A percentile compares a stretch with the other conserved stretches of the same genome.
Conservation (phyloP, 164 flowering plant genomes). For the Magnolia officinalis region DNA sequence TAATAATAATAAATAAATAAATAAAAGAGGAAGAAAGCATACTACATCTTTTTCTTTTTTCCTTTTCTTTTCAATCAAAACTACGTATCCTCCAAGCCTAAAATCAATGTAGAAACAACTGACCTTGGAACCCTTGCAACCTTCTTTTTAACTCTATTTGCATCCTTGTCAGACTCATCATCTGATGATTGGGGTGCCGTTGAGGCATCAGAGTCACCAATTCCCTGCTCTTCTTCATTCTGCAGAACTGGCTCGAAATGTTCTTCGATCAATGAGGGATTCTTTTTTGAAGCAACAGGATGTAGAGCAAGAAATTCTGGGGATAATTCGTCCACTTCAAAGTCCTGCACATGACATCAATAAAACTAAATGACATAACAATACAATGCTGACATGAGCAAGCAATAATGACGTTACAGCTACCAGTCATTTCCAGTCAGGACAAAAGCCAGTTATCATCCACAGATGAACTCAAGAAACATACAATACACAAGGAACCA, state of each 20-base stretch:
- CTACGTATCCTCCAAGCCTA: too few relatives aligned
- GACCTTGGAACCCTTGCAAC: slow-evolving; percentile 57
- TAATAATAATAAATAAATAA: too few relatives aligned
- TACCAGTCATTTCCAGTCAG: too few relatives aligned
- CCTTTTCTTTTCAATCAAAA: too few relatives aligned
- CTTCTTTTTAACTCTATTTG: slow-evolving; percentile 21
- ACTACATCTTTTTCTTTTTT: not conserved
- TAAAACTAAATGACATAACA: not conserved
- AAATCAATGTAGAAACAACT: not conserved
- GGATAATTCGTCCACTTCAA: slow-evolving; percentile 64
- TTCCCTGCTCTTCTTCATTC: slow-evolving; percentile 38
- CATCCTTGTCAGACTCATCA: slow-evolving; percentile 32
- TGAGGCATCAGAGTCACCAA: slow-evolving; percentile 57
- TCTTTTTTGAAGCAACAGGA: slow-evolving; percentile 59
- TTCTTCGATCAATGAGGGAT: slow-evolving; percentile 63
- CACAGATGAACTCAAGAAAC: not conserved
- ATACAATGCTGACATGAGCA: not conserved
- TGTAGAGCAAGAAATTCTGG: slow-evolving; percentile 64
- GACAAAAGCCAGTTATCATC: not conserved
- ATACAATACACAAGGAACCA: not conserved
- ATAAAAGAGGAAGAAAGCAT: not conserved
- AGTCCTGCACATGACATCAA: slow-evolving; percentile 45
- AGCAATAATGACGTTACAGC: not conserved
- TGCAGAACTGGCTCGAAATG: slow-evolving; percentile 75
- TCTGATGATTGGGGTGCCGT: slow-evolving; percentile 42